Conservation (phyloP, 768 basidiomycete genomes). For the Psilocybe azurescens region DNA sequence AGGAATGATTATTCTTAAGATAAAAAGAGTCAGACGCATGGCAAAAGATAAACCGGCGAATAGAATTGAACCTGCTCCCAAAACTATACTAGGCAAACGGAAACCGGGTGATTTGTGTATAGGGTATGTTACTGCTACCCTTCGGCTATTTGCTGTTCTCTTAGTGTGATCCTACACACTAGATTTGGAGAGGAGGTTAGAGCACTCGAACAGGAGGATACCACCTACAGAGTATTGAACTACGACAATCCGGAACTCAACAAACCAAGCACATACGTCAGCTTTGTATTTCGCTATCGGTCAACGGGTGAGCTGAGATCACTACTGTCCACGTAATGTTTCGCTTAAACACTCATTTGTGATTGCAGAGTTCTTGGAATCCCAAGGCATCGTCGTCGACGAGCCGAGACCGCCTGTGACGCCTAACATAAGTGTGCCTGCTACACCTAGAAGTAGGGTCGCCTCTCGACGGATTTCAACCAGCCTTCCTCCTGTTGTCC, state of each 20-base stretch:
- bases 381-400: constrained; percentile 55
- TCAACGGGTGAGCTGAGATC: constrained; percentile 46
- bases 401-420: constrained; percentile 22
- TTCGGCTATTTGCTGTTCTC: constrained; percentile 10
- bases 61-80: constrained; percentile 42
- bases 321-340: background rate
- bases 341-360: background rate
- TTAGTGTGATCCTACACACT: background rate
- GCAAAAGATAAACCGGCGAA: constrained; percentile 44
- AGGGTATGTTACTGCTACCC: constrained; percentile 40
- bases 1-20: constrained; percentile 60
- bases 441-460: background rate
- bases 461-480: constrained; percentile 45
- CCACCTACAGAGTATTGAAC: constrained; percentile 61
- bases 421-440: constrained; percentile 22
- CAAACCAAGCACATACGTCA: constrained; percentile 58
- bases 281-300: constrained; percentile 72
- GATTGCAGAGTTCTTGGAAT: constrained; percentile 49
- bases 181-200: constrained; percentile 55
- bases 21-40: constrained; percentile 47
- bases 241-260: constrained; percentile 41
- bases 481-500: background rate
- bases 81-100: constrained; percentile 36
- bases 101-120: constrained; percentile 49
- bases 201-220: constrained; percentile 44